Evolutionary conservation across 768 basidiomycete species (phyloP), one percentile per base, ranked within the genome.

Genomic region (Termitomyces sp.): DNA sequence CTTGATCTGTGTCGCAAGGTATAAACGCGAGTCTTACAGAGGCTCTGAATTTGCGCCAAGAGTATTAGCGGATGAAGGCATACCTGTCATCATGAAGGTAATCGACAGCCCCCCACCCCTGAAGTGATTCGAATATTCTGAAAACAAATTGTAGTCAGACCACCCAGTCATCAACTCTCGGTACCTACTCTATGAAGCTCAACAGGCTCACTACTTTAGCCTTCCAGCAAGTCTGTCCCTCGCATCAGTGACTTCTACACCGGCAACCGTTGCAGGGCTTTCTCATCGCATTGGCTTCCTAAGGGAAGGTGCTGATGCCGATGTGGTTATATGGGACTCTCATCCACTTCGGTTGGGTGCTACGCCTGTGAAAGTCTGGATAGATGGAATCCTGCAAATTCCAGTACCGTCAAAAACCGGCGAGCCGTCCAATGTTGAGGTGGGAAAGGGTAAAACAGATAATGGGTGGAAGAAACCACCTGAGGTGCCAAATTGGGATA

Each of bases 311-410:
- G 67, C 74, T n/a, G 81, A 82, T 58, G 81, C 81, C 47, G 87
- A 92, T 65, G 66, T 90, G n/a, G 87, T 91, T 7, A 68, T 92
- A 37, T 88, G 86, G 86, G 84, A 87, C 63, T 83, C 82, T 3
- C 87, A 91, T 70, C 92, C 92, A 1, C 76, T 93, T 29, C 77
- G 78, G 29, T 72, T 90, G 21, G 90, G 87, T 53, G 86, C 91
- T 3, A 90, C 88, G 0, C 92, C 91, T 0, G 66, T 74, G 12
- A 84, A 86, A 56, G 84, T 90, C 27, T 95, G 86, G 77, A 90
- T 95, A 61, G 94, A 97, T 68, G 93, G 93, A 2, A 84, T 92
- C 56, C 67, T 83, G 4, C 92, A 95, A 64, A 77, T 89, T 50
- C 75, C 76, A 46, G 69, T 73, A n/a, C 77, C 78, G 17, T 63